These are phyloP conservation scores for Cryptosporidium felis DNA, from an alignment of 169 alveolate species.

Conservation along the genomic window DNA sequence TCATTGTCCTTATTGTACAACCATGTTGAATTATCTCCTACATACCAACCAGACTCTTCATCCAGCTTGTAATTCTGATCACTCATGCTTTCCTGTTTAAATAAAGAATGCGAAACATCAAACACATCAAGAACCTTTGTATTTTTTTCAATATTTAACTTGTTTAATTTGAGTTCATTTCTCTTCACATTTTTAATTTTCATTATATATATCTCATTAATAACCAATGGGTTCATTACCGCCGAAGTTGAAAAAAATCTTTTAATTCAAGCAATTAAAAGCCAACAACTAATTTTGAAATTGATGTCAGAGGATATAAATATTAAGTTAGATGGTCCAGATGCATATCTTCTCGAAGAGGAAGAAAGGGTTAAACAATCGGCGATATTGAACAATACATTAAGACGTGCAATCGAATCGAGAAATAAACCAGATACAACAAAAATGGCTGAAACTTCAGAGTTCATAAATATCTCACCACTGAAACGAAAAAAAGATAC, in stretches of 20 bases:
- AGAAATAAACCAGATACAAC: slow-evolving; percentile 55
- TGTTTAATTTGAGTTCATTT: neutral
- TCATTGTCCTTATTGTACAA: slow-evolving; percentile 29
- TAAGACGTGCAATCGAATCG: slow-evolving; percentile 42
- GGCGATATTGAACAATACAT: slow-evolving; percentile 7
- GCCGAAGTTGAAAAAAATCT: slow-evolving; percentile 15
- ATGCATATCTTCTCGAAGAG: slow-evolving; percentile 50
- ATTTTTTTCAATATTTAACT: neutral
- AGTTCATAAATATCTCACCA: slow-evolving; percentile 29
- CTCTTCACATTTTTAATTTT: neutral
- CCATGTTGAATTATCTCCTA: slow-evolving; percentile 10
- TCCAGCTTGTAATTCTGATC: slow-evolving; percentile 17
- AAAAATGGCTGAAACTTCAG: slow-evolving; percentile 52
- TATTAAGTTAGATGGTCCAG: slow-evolving; percentile 58
- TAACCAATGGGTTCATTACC: neutral
- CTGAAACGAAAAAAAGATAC: slow-evolving; percentile 17
- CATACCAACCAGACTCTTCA: slow-evolving; percentile 67
- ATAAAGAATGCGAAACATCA: neutral
- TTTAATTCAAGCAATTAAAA: neutral
- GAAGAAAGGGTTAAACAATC: slow-evolving; percentile 31
- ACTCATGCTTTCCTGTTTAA: neutral
- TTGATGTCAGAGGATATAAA: neutral
- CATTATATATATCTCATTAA: neutral
- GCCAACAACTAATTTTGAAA: neutral
- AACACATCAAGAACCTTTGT: neutral